A percentile compares a stretch with the other conserved stretches of the same genome.
These are phyloP conservation scores for Cladophialophora psammophila DNA, from an alignment of 2,329 filamentous ascomycete genomes.

Conservation along the genomic window DNA sequence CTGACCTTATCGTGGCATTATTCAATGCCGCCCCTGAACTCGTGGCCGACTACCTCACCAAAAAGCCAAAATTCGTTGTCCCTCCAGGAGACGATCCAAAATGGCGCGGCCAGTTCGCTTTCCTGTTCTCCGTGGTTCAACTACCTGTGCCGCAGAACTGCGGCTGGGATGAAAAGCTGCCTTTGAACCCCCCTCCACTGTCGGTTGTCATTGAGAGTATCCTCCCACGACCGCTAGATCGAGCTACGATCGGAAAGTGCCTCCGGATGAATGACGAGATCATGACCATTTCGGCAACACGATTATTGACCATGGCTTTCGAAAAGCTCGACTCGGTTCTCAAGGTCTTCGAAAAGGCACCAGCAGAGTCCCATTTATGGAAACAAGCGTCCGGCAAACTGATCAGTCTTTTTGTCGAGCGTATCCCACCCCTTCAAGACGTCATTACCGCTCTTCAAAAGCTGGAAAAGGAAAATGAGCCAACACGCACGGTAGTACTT, in stretches of 20 bases:
- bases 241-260: constrained; percentile 80
- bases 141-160: constrained; percentile 75
- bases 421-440: constrained; percentile 83
- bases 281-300: constrained; percentile 82
- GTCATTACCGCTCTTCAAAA: constrained; percentile 76
- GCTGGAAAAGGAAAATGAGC: constrained; percentile 70
- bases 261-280: constrained; percentile 79
- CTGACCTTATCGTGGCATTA: constrained; percentile 79
- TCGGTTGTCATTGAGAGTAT: constrained; percentile 84
- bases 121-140: constrained; percentile 81
- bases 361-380: constrained; percentile 65
- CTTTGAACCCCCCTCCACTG: constrained; percentile 75
- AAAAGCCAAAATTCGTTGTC: constrained; percentile 80
- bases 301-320: constrained; percentile 78
- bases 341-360: constrained; percentile 63
- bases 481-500: constrained; percentile 80
- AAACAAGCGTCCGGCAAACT: constrained; percentile 71
- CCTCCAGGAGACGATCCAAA: constrained; percentile 91
- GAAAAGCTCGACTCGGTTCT: constrained; percentile 75
- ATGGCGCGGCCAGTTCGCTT: constrained; percentile 92
- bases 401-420: constrained; percentile 75
- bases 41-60: constrained; percentile 83
- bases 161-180: constrained; percentile 68
- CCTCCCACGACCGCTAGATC: constrained; percentile 79
- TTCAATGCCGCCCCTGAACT: constrained; percentile 85